A percentile compares a stretch with the other conserved stretches of the same genome.
These are phyloP conservation scores for Gossypium aridum DNA, from an alignment of 441 rosid genomes.

Conservation along the genomic window DNA sequence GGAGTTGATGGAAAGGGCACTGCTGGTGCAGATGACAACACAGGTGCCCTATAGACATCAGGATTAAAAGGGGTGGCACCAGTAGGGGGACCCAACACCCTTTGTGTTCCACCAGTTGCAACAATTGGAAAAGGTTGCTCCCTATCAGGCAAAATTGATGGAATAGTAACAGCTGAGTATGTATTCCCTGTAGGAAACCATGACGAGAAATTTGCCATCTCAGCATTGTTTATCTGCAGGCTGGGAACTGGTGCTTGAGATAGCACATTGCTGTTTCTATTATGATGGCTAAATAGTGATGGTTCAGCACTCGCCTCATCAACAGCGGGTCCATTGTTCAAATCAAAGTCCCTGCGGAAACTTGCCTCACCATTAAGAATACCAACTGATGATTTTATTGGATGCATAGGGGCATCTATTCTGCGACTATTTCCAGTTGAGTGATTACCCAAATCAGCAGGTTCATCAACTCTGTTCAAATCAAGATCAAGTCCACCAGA, in stretches of 20 bases:
- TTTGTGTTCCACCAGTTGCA: slow-evolving; percentile 42
- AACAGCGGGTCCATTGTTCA: slow-evolving; percentile 81
- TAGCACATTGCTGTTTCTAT: slow-evolving; percentile 33
- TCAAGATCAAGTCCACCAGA: slow-evolving; percentile 81
- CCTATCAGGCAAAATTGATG: slow-evolving; percentile 51
- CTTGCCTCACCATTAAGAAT: slow-evolving; percentile 30
- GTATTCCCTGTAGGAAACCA: slow-evolving; percentile 56
- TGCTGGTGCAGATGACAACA: slow-evolving; percentile 52
- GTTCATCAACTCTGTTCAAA: slow-evolving; percentile 65
- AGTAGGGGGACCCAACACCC: slow-evolving; percentile 38
- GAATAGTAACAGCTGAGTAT: slow-evolving; percentile 53
- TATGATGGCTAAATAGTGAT: slow-evolving; percentile 38
- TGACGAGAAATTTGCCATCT: slow-evolving; percentile 48
- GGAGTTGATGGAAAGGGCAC: slow-evolving; percentile 33
- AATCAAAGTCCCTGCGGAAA: slow-evolving; percentile 61
- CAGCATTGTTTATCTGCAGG: slow-evolving; percentile 38
- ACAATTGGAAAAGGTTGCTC: slow-evolving; percentile 64
- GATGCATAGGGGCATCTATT: slow-evolving; percentile 30
- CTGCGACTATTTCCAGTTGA: slow-evolving; percentile 31
- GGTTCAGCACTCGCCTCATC: slow-evolving; percentile 56
- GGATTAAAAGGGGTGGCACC: slow-evolving; percentile 38
- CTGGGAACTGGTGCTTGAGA: slow-evolving; percentile 44
- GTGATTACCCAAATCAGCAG: slow-evolving; percentile 40
- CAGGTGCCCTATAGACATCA: slow-evolving; percentile 40
- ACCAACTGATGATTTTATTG: slow-evolving; percentile 32